Evolutionary conservation across 352 stramenopile species (phyloP).

Genomic region (Poterioochromonas sp.): DNA sequence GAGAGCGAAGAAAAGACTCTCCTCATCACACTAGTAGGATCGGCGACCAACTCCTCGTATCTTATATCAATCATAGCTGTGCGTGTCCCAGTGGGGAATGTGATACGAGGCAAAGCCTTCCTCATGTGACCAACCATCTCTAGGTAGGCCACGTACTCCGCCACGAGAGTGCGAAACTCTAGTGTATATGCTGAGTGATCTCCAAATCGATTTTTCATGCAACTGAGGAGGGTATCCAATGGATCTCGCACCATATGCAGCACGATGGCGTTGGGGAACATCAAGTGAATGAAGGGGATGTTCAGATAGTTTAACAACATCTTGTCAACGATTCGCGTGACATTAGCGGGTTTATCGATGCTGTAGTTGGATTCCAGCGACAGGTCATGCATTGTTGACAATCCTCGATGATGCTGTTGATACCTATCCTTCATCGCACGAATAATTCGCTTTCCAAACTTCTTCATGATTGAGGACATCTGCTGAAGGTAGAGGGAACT

Average conservation of each 20-base stretch:
- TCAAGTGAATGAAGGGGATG: constrained; percentile 1
- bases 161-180: background rate
- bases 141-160: background rate
- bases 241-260: constrained; percentile 6
- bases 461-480: background rate
- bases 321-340: constrained; percentile 1
- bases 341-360: background rate
- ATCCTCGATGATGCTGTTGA: background rate
- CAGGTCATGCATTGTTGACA: background rate
- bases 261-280: constrained; percentile 5
- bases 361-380: background rate
- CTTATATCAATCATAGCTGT: background rate
- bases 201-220: constrained; percentile 7
- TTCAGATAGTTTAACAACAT: constrained; percentile 8
- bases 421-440: background rate
- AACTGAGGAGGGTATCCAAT: background rate
- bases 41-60: background rate
- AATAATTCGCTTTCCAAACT: background rate
- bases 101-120: background rate
- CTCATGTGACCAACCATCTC: background rate
- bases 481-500: background rate
- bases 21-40: background rate
- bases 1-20: background rate
- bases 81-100: background rate
- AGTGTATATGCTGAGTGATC: background rate